Base-by-base conservation (phyloP, 2,329 filamentous ascomycete genomes). In the Pseudocercospora fuligena region DNA sequence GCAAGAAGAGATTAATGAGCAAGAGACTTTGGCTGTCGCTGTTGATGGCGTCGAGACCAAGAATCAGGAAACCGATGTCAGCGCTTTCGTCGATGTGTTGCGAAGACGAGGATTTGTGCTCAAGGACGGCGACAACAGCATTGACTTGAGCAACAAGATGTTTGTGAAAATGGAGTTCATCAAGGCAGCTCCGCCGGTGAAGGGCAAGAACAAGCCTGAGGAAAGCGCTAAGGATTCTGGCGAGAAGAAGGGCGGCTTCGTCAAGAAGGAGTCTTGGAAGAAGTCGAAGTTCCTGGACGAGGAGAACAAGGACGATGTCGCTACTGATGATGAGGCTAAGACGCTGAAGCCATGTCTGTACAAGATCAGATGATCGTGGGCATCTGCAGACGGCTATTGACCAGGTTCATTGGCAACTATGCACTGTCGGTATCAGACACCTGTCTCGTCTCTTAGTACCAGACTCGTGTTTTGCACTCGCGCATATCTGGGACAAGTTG, bases 111-210 rank as follows among this genome's bases (percentile, higher is more conserved):
- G 95, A 0, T 97, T 99, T 75, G 84, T 94, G n/a, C 85, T 97
- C 31, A 91, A 73, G 87, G 88, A 8, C 36, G 87, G 86, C 73
- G 86, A 82, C 69, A 70, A 71, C 19, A 87, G 90, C 0, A 85
- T 97, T 9, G 93, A 99, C 81, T 82, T 96, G 75, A 87, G 86
- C 64, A 99, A 99, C 82, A 96, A 91, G 82, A 99, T 99, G 95
- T 99, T 99, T 82, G 94, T 98, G 72, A 92, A 91, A 82, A 94
- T 99, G 93, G 89, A 91, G 73, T 99, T 99, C 80, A 84, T 94
- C 74, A 99, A 98, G 82, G 88, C 86, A n/a, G 88, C 88, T 21
- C 82, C 88, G 53, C 91, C 94, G 0, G 85, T 85, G 1, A 90
- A 89, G 77, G 93, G 93, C 25, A 96, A 97, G 82, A 88, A 90